Evolutionary conservation across 148 eudicot species (phyloP), one percentile per base, ranked within the genome.

Genomic region (Arbutus unedo): DNA sequence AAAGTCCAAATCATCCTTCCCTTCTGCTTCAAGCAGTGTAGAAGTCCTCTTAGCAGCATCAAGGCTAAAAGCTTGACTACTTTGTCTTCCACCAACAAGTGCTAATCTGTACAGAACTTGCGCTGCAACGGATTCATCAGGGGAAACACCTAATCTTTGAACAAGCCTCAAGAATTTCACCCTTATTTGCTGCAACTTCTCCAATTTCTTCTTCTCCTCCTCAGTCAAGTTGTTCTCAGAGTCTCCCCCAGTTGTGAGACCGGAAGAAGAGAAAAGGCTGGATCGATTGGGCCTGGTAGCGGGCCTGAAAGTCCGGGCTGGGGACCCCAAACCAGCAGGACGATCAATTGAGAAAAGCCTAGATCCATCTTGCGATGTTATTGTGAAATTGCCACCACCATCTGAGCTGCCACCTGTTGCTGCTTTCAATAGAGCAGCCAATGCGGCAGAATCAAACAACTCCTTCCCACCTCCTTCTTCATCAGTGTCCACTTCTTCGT

Each of bases 111-210:
- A 93, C 8, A 96, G 84, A 84, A 96, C 98, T 87, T 94, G 99
- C 6, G 90, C 87, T 49, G 93, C 96, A n/a, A 96, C 81, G 14
- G 99, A 87, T 75, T 94, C 94, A 5, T 94, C 99, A 0, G 93
- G 88, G 79, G 94, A 89, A 85, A 88, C 90, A 74, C 97, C 98
- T 81, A 93, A 87, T 77, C 94, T 87, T 19, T 87, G 93, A 78
- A 94, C 91, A 85, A 96, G 96, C 90, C 99, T 93, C 86, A 96
- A 88, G 85, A 92, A 96, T 74, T 94, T 96, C 82, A 96, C 97
- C 86, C 92, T 90, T 80, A 92, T 83, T 31, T 83, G 76, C 50
- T 96, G 98, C 79, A 96, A 82, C 81, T 86, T 90, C 86, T 92
- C 94, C 70, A 94, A 86, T 87, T 92, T 96, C 85, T 85, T 92